A percentile compares a stretch with the other conserved stretches of the same genome.
Evolutionary conservation across 257 asterid species (phyloP).

Genomic region (Craterostigma plantagineum): DNA sequence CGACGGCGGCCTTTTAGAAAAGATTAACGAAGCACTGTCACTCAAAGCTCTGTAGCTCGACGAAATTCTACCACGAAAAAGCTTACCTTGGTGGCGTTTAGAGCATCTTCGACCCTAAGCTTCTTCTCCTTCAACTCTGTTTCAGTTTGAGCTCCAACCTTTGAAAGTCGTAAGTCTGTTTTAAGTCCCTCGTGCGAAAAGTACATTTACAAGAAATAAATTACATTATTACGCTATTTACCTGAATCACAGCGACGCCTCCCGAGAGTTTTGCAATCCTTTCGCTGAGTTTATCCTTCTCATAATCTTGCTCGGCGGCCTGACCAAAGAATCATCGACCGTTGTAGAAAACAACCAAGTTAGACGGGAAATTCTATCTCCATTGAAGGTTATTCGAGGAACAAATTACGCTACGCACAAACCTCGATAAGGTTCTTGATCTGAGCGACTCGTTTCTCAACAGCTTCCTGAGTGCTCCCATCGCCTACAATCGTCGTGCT

Average conservation of each 20-base stretch:
- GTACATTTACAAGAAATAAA: neutral
- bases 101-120: constrained; percentile 72
- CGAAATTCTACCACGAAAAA: too few relatives aligned
- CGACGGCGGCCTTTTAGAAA: constrained; percentile 72
- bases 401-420: too few relatives aligned
- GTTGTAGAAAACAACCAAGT: too few relatives aligned
- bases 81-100: constrained; percentile 73
- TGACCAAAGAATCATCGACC: constrained; percentile 7
- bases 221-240: constrained; percentile 5
- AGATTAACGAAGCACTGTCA: too few relatives aligned
- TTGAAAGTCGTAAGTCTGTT: too few relatives aligned
- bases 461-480: constrained; percentile 61
- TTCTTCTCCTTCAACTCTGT: constrained; percentile 70
- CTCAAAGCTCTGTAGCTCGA: too few relatives aligned
- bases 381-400: too few relatives aligned
- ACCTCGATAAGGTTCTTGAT: constrained; percentile 54
- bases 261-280: constrained; percentile 65
- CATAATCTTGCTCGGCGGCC: constrained; percentile 61
- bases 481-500: constrained; percentile 59
- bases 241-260: constrained; percentile 76
- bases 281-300: constrained; percentile 47
- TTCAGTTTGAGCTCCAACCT: constrained; percentile 83
- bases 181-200: too few relatives aligned
- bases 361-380: too few relatives aligned
- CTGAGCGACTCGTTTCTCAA: constrained; percentile 46